These are phyloP conservation scores for Pneumocystis oryctolagi DNA, from an alignment of 1,139 yeast genomes.

Conservation along the genomic window DNA sequence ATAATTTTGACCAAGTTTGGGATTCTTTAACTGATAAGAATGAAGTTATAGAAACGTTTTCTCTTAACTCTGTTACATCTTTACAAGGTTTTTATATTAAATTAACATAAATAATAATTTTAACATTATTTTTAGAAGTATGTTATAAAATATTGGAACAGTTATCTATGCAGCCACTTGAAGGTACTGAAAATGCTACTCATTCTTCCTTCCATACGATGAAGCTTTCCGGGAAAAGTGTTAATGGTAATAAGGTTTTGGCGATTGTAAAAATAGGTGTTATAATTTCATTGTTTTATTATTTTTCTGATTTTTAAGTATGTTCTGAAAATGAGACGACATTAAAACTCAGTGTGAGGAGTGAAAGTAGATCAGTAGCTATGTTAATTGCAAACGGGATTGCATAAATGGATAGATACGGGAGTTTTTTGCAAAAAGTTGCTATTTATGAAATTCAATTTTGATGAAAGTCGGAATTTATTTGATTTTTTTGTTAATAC, in stretches of 20 bases:
- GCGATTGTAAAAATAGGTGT: conserved; percentile 15
- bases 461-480: not conserved
- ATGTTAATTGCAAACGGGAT: not conserved
- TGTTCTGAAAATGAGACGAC: not conserved
- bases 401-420: not conserved
- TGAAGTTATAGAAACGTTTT: conserved; percentile 48
- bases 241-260: conserved; percentile 58
- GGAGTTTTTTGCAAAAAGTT: not conserved
- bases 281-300: not conserved
- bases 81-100: conserved; percentile 22
- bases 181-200: conserved; percentile 56
- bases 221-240: conserved; percentile 71
- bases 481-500: not conserved
- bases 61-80: conserved; percentile 30
- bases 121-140: conserved; percentile 29
- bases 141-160: conserved; percentile 31
- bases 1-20: conserved; percentile 59
- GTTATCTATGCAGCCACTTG: conserved; percentile 57
- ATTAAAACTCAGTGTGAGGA: not conserved
- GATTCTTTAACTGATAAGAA: conserved; percentile 44
- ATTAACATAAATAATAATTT: not conserved
- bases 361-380: not conserved
- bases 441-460: not conserved
- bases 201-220: conserved; percentile 49
- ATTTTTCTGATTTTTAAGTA: not conserved